These are phyloP conservation scores for Usnea hakonensis DNA, from an alignment of 495 filamentous ascomycete genomes.

Conservation along the genomic window DNA sequence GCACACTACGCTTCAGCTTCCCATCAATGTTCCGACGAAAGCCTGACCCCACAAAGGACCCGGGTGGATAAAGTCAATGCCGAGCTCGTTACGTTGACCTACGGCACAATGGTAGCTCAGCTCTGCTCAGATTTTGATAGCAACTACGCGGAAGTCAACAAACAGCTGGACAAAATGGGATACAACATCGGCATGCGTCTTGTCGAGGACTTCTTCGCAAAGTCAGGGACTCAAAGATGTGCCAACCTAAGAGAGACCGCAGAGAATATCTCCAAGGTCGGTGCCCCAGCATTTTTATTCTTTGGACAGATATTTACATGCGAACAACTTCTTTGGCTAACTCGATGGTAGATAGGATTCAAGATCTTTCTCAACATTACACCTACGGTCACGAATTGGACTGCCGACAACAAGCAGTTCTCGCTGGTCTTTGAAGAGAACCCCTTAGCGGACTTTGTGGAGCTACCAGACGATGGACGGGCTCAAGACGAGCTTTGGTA, in stretches of 20 bases:
- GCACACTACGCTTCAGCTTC: not conserved
- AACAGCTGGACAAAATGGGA: slow-evolving; percentile 97
- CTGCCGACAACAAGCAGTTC: slow-evolving; percentile 90
- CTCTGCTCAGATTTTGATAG: slow-evolving; percentile 91
- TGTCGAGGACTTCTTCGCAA: slow-evolving; percentile 96
- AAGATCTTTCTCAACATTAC: slow-evolving; percentile 98
- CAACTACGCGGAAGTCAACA: slow-evolving; percentile 88
- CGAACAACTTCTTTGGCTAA: not conserved
- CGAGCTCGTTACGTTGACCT: slow-evolving; percentile 93
- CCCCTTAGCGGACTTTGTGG: slow-evolving; percentile 92
- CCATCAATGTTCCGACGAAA: not conserved
- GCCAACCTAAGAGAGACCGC: slow-evolving; percentile 91
- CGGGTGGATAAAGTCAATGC: slow-evolving; percentile 71
- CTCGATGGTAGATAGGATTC: slow-evolving; percentile 68
- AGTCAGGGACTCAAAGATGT: slow-evolving; percentile 81
- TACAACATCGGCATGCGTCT: slow-evolving; percentile 95
- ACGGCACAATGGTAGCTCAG: slow-evolving; percentile 94
- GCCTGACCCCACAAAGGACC: slow-evolving; percentile 37
- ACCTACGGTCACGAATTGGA: slow-evolving; percentile 93
- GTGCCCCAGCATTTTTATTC: slow-evolving; percentile 8
- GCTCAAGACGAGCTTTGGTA: slow-evolving; percentile 98
- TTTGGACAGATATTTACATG: not conserved
- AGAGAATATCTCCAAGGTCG: slow-evolving; percentile 90
- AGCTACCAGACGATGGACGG: slow-evolving; percentile 89
- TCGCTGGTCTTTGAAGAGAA: slow-evolving; percentile 96